Evolutionary conservation across 257 asterid species (phyloP).

Genomic region (Penstemon newberryi): DNA sequence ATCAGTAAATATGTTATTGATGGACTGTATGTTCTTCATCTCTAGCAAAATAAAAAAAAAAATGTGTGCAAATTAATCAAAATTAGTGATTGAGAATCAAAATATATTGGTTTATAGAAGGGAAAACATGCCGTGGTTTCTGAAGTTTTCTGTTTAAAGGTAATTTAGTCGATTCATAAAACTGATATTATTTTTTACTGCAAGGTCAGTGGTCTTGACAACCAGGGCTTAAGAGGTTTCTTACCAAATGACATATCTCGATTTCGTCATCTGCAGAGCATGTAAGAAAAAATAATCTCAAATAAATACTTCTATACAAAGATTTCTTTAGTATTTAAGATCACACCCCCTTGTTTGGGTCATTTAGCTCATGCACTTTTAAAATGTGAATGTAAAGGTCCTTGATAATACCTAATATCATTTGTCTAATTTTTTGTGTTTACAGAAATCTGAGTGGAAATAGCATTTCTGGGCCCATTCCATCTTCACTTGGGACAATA

Average conservation of each 20-base stretch:
- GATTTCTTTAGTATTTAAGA: background rate
- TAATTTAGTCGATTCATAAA: too few species aligned
- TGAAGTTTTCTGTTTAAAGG: too few species aligned
- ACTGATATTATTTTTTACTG: slow-evolving; percentile 23
- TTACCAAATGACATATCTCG: slow-evolving; percentile 70
- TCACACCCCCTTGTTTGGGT: background rate
- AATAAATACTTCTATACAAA: slow-evolving; percentile 15
- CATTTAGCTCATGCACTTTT: background rate
- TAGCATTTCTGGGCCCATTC: slow-evolving; percentile 77
- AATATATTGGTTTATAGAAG: background rate
- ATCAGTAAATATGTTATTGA: slow-evolving; percentile 82
- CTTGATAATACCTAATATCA: slow-evolving; percentile 9
- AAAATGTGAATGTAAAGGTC: background rate
- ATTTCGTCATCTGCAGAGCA: slow-evolving; percentile 88
- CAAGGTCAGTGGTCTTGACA: slow-evolving; percentile 78
- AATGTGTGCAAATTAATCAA: background rate
- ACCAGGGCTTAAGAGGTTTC: slow-evolving; percentile 90
- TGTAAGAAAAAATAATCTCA: slow-evolving; percentile 51
- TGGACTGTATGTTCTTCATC: slow-evolving; percentile 77
- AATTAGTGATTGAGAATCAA: background rate
- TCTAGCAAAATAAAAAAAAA: background rate
- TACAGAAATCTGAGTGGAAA: slow-evolving; percentile 93
- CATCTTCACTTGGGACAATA: slow-evolving; percentile 75
- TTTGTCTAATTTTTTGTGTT: slow-evolving; percentile 13
- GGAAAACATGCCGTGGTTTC: background rate